These are phyloP conservation scores for Pyrus communis DNA, from an alignment of 306 rosid species.

Conservation along the genomic window DNA sequence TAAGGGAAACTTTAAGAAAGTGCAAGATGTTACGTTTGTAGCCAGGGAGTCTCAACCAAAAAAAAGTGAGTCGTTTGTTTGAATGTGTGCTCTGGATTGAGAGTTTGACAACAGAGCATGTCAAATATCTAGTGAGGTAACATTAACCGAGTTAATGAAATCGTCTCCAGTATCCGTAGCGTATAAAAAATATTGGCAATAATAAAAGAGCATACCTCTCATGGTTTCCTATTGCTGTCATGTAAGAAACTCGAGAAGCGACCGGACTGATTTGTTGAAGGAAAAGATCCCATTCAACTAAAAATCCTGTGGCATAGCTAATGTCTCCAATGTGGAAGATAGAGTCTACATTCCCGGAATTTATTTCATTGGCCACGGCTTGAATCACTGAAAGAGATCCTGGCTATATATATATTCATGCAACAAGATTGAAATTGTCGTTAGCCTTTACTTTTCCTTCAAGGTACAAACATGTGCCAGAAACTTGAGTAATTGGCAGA, in stretches of 20 bases:
- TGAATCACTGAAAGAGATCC: conserved; percentile 72
- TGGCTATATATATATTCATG: conserved; percentile 29
- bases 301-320: conserved; percentile 87
- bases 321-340: conserved; percentile 90
- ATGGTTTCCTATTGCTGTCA: conserved; percentile 92
- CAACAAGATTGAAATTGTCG: background rate
- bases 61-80: no score
- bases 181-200: no score
- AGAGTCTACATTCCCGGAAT: conserved; percentile 41
- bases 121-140: no score
- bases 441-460: background rate
- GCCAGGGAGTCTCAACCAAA: no score
- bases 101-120: no score
- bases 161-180: no score
- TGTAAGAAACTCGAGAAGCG: conserved; percentile 67
- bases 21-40: no score
- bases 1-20: no score
- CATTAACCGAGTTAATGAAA: no score
- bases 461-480: background rate
- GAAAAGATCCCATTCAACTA: conserved; percentile 87
- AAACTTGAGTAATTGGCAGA: background rate
- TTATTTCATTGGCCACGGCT: conserved; percentile 44
- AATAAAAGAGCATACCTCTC: conserved; percentile 50
- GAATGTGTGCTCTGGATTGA: no score
- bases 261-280: conserved; percentile 52